Conservation (phyloP, 768 basidiomycete genomes). For the Lactarius akahatsu region DNA sequence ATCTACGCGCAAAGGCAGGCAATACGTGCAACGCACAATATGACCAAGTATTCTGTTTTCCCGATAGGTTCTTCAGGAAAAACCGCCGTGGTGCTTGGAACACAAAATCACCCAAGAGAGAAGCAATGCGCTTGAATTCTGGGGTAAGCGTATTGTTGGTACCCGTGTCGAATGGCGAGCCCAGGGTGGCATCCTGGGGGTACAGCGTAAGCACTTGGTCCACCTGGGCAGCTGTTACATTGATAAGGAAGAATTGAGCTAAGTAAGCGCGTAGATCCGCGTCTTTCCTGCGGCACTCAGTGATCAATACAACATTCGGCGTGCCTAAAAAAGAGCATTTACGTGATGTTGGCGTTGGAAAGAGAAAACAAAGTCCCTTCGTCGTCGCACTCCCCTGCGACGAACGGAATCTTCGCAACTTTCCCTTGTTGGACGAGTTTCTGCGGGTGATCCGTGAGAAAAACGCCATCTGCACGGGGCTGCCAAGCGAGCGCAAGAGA, state of each 20-base stretch:
- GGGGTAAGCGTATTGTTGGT: conserved; percentile 32
- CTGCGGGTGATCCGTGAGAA: conserved; percentile 38
- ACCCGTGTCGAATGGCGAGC: conserved; percentile 36
- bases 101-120: conserved; percentile 39
- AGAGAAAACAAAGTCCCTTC: conserved; percentile 33
- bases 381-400: conserved; percentile 36
- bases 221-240: conserved; percentile 19
- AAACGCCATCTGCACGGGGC: conserved; percentile 42
- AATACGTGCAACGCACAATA: conserved; percentile 35
- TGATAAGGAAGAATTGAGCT: conserved; percentile 10
- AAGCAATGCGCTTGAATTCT: conserved; percentile 43
- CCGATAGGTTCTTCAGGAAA: conserved; percentile 36
- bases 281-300: conserved; percentile 20
- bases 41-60: conserved; percentile 37
- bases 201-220: conserved; percentile 23
- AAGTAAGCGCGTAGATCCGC: conserved; percentile 22
- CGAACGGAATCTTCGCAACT: conserved; percentile 34
- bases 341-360: conserved; percentile 33
- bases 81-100: conserved; percentile 41
- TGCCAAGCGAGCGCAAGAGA: conserved; percentile 38
- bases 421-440: conserved; percentile 37
- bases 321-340: not conserved
- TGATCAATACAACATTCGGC: not conserved
- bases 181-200: conserved; percentile 28
- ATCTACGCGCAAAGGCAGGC: not conserved